Evolutionary conservation across 1,284 basidiomycete genomes (phyloP).

Genomic region (Irpex sp.): DNA sequence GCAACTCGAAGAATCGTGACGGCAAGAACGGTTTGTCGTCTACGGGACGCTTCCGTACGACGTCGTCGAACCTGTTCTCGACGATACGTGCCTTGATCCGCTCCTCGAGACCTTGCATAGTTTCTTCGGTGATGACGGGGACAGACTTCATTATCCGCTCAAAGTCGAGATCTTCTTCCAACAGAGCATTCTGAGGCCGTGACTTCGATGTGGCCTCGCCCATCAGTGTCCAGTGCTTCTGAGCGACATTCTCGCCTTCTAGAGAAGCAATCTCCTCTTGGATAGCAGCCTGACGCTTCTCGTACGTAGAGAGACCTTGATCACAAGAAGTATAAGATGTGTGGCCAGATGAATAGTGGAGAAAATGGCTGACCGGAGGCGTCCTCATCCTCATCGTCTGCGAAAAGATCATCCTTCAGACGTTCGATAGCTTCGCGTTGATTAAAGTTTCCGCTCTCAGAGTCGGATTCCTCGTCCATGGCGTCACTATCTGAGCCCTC

Average conservation of each 20-base stretch:
- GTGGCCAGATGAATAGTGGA: conserved; percentile 1
- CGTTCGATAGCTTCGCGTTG: conserved; percentile 47
- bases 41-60: conserved; percentile 73
- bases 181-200: conserved; percentile 87
- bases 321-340: conserved; percentile 7
- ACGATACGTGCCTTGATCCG: conserved; percentile 90
- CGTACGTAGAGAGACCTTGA: conserved; percentile 51
- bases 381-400: conserved; percentile 48
- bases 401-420: conserved; percentile 66
- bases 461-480: conserved; percentile 18
- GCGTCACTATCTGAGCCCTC: conserved; percentile 9
- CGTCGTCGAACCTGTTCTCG: conserved; percentile 89
- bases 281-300: conserved; percentile 58
- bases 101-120: conserved; percentile 82
- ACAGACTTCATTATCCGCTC: conserved; percentile 86
- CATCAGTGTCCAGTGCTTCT: conserved; percentile 87
- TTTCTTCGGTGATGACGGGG: conserved; percentile 90
- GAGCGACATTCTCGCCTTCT: conserved; percentile 68
- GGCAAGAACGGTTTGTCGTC: conserved; percentile 85
- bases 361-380: neutral
- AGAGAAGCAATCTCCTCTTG: conserved; percentile 66
- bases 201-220: conserved; percentile 85
- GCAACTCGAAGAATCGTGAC: conserved; percentile 85
- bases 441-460: conserved; percentile 20
- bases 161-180: conserved; percentile 95